Base-by-base conservation (phyloP, 441 rosid genomes). In the Dalechampia spathulata region DNA sequence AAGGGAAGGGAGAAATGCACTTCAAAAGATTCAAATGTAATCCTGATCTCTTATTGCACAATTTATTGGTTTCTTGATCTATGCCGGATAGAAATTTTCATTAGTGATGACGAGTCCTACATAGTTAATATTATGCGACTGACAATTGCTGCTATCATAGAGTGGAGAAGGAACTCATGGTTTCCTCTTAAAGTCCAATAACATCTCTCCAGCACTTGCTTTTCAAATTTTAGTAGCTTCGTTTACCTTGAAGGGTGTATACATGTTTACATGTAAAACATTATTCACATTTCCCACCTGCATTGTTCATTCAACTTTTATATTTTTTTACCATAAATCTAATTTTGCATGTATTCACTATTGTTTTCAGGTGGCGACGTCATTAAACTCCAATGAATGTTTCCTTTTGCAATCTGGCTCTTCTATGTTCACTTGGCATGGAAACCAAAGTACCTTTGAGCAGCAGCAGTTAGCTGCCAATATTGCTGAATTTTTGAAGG, bases 351-450 rank as follows among this genome's bases (percentile, higher is more conserved):
- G 15, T 53, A 22, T 23, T 27, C 19, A 19, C 26, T 19, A 10
- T 7, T 39, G 5, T 70, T 53, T 74, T 58, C 68, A 90, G 99
- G 92, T 79, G 73, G 96, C 94, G 62, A 72, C 98, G 32, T 90
- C 93, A 41, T 74, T 88, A 75, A 88, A 86, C 72, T 85, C 99
- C 52, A 58, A 64, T 2, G 95, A 88, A 66, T 94, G 96, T 63
- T 90, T 88, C 68, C 85, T 95, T 72, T 85, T 95, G 80, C 99
- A 95, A 85, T 86, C 99, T 73, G 98, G 98, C 40, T 83, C 94
- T 49, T 80, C 94, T 37, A 28, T 85, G 73, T 89, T 91, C 72
- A 78, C 72, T 22, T 95, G 99, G 99, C 92, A 91, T 68, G 98
- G 98, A 63, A 86, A 78, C 71, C 95, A 91, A 77, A 83, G 98